Evolutionary conservation across 768 basidiomycete genomes (phyloP), one percentile per base, ranked within the genome.

Genomic region (Boletus bicolor): DNA sequence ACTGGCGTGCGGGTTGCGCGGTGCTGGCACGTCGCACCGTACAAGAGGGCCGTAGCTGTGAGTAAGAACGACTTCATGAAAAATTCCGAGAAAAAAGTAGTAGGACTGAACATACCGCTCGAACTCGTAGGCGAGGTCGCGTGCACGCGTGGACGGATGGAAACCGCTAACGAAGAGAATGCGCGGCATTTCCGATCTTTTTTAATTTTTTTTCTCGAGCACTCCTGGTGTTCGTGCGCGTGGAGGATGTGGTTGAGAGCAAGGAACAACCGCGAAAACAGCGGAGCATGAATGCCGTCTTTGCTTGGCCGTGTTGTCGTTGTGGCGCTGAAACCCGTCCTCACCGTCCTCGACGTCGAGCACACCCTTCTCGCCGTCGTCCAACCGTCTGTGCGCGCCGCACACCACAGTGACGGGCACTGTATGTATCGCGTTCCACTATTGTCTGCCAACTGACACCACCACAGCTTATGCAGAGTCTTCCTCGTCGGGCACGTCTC

Each of bases 81-180:
- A 51, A 36, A 42, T 49, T 49, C 55, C 7, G 28, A 36, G 9
- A 55, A 56, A 38, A 56, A 38, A 5, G 28, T 17, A 15, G 24
- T 1, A 30, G 39, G 48, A 48, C 5, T 5, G 7, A 2, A 70
- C 77, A 44, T 55, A 91, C 91, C 86, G 81, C 79, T 94, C 92
- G 63, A 94, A 93, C 70, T 93, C 91, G 63, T 75, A 89, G 2
- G 92, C 92, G 2, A 94, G 80, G 64, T 92, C 91, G 51, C 86
- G 80, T 9, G 92, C 91, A 24, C 90, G 83, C 4, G 89, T 92
- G n/a, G 82, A 73, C 5, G 87, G 86, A 62, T 90, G 85, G 66
- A 93, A 93, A 19, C 91, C 91, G 65, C 85, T 89, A 44, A 93
- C 91, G 63, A 91, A 93, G 56, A 93, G 81, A 60, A 92, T 93